A percentile compares a stretch with the other conserved stretches of the same genome.
Conservation (phyloP, 495 filamentous ascomycete species). For the Hyaloscypha finlandica region DNA sequence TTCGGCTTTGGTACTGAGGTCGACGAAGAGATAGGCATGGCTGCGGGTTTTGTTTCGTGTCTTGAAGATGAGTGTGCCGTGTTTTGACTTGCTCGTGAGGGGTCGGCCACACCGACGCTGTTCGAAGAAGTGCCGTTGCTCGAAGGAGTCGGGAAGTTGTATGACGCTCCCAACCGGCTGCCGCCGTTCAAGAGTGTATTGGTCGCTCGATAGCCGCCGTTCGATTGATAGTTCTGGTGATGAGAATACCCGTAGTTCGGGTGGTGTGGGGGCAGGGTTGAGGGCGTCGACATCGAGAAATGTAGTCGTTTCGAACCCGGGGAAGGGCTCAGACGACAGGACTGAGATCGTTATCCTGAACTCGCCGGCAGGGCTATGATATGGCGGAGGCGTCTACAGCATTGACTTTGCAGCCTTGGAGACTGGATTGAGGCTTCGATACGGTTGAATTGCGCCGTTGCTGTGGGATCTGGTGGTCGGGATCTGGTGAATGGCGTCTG, state of each 20-base stretch:
- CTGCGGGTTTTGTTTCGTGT: slow-evolving; percentile 25
- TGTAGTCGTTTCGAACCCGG: slow-evolving; percentile 27
- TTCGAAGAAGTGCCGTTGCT: slow-evolving; percentile 29
- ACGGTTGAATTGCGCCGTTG: neutral
- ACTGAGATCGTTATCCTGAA: slow-evolving; percentile 4
- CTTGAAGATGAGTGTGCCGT: slow-evolving; percentile 21
- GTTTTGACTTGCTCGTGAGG: slow-evolving; percentile 27
- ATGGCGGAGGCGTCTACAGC: slow-evolving; percentile 12
- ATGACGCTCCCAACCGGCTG: slow-evolving; percentile 32
- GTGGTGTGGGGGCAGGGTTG: slow-evolving; percentile 66
- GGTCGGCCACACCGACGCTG: slow-evolving; percentile 24
- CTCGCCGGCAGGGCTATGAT: slow-evolving; percentile 15
- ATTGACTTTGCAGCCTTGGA: slow-evolving; percentile 18
- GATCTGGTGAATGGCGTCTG: too few relatives aligned
- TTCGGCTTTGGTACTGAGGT: slow-evolving; percentile 30
- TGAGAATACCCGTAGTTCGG: slow-evolving; percentile 70
- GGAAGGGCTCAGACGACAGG: slow-evolving; percentile 23
- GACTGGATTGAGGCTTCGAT: neutral
- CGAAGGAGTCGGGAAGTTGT: slow-evolving; percentile 31
- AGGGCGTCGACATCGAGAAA: slow-evolving; percentile 76
- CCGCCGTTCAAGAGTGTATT: slow-evolving; percentile 30
- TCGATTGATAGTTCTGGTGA: slow-evolving; percentile 61
- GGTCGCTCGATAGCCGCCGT: slow-evolving; percentile 30
- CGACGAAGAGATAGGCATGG: slow-evolving; percentile 42
- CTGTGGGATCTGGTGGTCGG: slow-evolving; percentile 16